phyloP scores from a whole-genome alignment of 805 yeast species.

The Pichia scutulata region DNA sequence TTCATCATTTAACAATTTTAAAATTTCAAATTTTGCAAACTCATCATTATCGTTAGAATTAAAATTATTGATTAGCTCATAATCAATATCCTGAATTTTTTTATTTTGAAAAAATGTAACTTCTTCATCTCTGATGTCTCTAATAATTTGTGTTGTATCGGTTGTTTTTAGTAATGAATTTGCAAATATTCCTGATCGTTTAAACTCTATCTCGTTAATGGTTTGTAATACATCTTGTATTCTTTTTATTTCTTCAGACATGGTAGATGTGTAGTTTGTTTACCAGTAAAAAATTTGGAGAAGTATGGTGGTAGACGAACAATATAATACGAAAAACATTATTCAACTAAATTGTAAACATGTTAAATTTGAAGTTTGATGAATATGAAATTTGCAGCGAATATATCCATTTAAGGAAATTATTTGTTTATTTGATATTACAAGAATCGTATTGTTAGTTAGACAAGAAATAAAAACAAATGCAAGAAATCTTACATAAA shows the following conservation, averaged over 20 bases:
- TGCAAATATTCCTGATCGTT: slow-evolving; percentile 9
- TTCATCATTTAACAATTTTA: slow-evolving; percentile 1
- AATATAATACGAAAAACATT: too few species aligned
- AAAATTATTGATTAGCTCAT: slow-evolving; percentile 7
- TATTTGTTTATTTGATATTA: too few species aligned
- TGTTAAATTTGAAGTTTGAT: neutral
- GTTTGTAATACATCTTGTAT: neutral
- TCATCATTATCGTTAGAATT: neutral
- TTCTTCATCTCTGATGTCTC: slow-evolving; percentile 14
- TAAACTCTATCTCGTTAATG: neutral
- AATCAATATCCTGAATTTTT: slow-evolving; percentile 9
- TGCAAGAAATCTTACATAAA: too few species aligned
- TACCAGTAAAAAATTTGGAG: too few species aligned
- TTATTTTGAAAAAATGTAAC: slow-evolving; percentile 8
- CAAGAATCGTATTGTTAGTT: too few species aligned
- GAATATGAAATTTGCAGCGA: neutral
- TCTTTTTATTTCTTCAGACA: neutral
- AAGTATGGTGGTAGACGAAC: too few species aligned
- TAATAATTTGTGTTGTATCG: slow-evolving; percentile 12
- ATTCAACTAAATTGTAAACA: neutral
- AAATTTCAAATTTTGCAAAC: slow-evolving; percentile 3
- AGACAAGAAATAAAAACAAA: too few species aligned
- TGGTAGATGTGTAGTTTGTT: neutral
- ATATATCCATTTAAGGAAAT: neutral
- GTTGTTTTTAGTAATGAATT: slow-evolving; percentile 11